phyloP scores from a whole-genome alignment of 2,329 filamentous ascomycete species.

The Anthostomella pinea region DNA sequence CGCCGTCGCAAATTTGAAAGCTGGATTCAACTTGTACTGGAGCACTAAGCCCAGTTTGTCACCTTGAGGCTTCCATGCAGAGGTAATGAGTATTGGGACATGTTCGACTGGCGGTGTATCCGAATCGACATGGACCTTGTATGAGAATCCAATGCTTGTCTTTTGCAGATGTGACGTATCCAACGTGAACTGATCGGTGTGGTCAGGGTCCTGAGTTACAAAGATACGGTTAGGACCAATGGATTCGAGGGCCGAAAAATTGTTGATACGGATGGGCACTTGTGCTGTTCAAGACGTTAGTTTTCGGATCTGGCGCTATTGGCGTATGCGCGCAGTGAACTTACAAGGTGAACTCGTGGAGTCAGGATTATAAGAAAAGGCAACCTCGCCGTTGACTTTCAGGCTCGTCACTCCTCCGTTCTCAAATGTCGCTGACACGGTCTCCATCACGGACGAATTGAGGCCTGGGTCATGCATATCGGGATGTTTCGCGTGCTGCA shows the following conservation, averaged over 20 bases:
- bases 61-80: constrained; percentile 79
- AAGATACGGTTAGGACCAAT: constrained; percentile 94
- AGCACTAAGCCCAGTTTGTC: constrained; percentile 84
- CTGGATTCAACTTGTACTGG: constrained; percentile 79
- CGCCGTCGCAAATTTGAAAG: constrained; percentile 43
- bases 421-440: constrained; percentile 81
- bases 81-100: constrained; percentile 70
- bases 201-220: constrained; percentile 65
- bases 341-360: constrained; percentile 49
- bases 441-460: constrained; percentile 87
- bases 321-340: too few relatives aligned
- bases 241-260: constrained; percentile 83
- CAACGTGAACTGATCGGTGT: constrained; percentile 76
- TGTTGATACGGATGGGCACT: constrained; percentile 78
- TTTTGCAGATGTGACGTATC: constrained; percentile 70
- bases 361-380: constrained; percentile 72
- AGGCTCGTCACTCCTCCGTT: constrained; percentile 67
- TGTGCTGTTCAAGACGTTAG: constrained; percentile 40
- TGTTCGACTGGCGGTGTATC: constrained; percentile 46
- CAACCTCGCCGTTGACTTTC: constrained; percentile 83
- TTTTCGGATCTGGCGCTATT: neutral
- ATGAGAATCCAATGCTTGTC: constrained; percentile 84
- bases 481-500: constrained; percentile 73
- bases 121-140: constrained; percentile 75
- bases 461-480: constrained; percentile 78